phyloP scores from a whole-genome alignment of 1,284 basidiomycete species.

The Puccinia triticina region DNA sequence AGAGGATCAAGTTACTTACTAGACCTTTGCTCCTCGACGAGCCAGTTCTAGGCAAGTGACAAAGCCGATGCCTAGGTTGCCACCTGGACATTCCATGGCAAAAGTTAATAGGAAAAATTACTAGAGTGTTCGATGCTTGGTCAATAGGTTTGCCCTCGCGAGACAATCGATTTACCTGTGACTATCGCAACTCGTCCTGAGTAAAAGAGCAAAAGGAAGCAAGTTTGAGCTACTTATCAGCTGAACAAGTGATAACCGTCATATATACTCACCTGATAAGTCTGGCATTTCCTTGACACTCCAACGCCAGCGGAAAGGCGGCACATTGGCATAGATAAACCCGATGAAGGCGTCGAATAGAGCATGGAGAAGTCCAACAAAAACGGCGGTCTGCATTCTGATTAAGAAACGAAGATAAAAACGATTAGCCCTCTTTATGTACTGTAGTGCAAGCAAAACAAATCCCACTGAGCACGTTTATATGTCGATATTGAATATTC shows the following conservation, averaged over 20 bases:
- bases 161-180: constrained; percentile 9
- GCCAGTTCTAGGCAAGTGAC: constrained; percentile 29
- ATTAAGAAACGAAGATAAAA: background rate
- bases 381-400: background rate
- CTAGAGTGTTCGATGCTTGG: background rate
- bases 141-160: background rate
- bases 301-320: background rate
- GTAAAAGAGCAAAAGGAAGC: background rate
- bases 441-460: background rate
- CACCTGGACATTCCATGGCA: constrained; percentile 24
- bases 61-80: constrained; percentile 24
- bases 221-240: background rate
- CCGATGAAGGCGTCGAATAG: background rate
- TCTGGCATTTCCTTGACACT: constrained; percentile 25
- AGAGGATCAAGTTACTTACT: constrained; percentile 6
- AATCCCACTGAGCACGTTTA: background rate
- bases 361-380: background rate
- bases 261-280: constrained; percentile 6
- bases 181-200: constrained; percentile 17
- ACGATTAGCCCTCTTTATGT: background rate
- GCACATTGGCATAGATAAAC: constrained; percentile 8
- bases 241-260: no score
- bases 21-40: constrained; percentile 35
- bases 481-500: no score
- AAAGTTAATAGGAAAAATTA: background rate